Evolutionary conservation across 352 stramenopile genomes (phyloP).

Genomic region (Phytophthora pinifolia): DNA sequence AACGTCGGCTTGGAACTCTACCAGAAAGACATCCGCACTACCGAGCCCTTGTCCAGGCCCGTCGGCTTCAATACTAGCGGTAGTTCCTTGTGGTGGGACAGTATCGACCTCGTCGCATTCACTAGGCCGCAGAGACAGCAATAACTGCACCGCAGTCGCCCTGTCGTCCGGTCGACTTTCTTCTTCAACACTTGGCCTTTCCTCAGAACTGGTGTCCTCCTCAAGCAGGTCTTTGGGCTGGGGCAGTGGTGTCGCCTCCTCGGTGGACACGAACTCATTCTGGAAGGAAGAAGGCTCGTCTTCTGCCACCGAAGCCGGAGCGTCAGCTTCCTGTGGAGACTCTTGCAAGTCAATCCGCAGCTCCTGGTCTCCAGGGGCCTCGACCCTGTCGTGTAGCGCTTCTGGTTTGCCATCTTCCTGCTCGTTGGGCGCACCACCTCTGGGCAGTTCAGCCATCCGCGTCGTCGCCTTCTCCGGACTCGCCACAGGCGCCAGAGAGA

Average conservation of each 20-base stretch:
- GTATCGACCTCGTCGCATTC: no score
- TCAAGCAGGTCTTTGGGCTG: no score
- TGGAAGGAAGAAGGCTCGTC: not conserved
- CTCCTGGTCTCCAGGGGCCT: not conserved
- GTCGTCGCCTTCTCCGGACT: conserved; percentile 5
- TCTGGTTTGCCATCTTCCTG: not conserved
- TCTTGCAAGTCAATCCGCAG: not conserved
- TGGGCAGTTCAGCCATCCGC: not conserved
- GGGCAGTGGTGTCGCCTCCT: no score
- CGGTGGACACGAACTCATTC: not conserved
- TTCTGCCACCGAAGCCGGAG: not conserved
- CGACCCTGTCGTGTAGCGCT: not conserved
- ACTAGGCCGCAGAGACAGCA: no score
- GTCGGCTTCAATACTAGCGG: no score
- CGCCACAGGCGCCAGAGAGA: conserved; percentile 19
- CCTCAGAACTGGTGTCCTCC: no score
- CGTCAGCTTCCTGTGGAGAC: not conserved
- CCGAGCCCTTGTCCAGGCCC: not conserved
- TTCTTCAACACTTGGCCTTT: no score
- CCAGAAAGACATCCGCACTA: not conserved
- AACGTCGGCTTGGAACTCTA: not conserved
- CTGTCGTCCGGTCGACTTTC: no score
- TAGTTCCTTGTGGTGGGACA: no score
- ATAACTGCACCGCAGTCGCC: no score
- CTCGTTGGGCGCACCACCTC: not conserved